Percentiles rank a stretch among this genome's conserved stretches.
Conservation (phyloP, 2,329 filamentous ascomycete species). For the Cyphellophora attinorum region DNA sequence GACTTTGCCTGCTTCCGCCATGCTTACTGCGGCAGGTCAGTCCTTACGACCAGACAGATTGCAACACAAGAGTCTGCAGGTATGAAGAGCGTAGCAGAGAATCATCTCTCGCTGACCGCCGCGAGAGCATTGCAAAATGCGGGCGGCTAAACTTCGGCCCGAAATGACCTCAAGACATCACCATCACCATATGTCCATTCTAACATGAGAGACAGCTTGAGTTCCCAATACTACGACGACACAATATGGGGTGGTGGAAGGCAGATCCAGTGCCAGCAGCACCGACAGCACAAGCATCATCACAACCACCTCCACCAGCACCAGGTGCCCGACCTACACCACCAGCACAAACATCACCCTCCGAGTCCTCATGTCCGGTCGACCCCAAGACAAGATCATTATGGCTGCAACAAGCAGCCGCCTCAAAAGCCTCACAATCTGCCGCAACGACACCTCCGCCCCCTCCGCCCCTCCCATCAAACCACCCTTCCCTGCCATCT, state of each 20-base stretch:
- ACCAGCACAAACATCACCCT: conserved; percentile 22
- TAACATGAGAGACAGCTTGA: conserved; percentile 1
- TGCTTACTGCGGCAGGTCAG: too few relatives aligned
- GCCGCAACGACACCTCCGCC: conserved; percentile 17
- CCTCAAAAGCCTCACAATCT: conserved; percentile 20
- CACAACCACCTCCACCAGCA: conserved; percentile 22
- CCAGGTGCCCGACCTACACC: conserved; percentile 18
- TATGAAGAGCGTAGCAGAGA: too few relatives aligned
- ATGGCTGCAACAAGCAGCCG: conserved; percentile 52
- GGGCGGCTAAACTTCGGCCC: too few relatives aligned
- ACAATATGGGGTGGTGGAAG: conserved; percentile 20
- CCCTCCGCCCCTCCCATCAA: conserved; percentile 16
- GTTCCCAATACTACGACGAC: not conserved
- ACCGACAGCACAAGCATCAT: conserved; percentile 9
- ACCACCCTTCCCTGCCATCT: conserved; percentile 16
- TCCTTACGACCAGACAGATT: too few relatives aligned
- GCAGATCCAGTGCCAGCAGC: conserved; percentile 15
- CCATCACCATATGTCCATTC: conserved; percentile 3
- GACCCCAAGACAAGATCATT: conserved; percentile 80
- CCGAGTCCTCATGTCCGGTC: conserved; percentile 61
- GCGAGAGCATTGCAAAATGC: too few relatives aligned
- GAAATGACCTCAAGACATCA: too few relatives aligned
- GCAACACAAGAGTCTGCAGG: too few relatives aligned
- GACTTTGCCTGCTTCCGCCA: too few relatives aligned
- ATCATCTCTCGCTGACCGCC: too few relatives aligned